Base-by-base conservation (phyloP, 2,329 filamentous ascomycete genomes). In the Phaeoacremonium minimum region DNA sequence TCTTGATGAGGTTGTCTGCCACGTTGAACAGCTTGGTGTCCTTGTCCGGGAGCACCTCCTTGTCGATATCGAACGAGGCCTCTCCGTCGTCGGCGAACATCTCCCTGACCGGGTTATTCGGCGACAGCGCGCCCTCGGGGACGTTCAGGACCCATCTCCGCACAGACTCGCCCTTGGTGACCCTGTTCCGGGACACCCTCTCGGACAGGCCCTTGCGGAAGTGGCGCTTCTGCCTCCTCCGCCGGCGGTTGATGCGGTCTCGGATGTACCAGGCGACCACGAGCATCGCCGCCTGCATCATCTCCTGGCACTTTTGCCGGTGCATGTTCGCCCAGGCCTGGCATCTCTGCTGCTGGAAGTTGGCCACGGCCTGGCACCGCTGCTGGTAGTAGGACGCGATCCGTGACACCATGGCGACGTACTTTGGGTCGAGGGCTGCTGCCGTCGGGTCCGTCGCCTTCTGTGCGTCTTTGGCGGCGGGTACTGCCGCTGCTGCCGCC, bases 181-280 rank as follows among this genome's bases (percentile, higher is more conserved):
- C 30, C 17, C 35, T 28, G 13, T 38, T 43, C 28, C 49, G 49
- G 13, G 49, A 46, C 31, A 51, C 53, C 43, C 54, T 54, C 37
- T 57, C 54, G 32, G 51, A 52, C 37, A 71, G 52, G 11, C 61
- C 64, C 7, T 56, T 53, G 35, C 57, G 56, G 46, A 71, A 71
- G 14, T 52, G 49, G 14, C 61, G 57, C 55, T 62, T 67, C 47
- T 63, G 55, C 35, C 60, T 53, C 45, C 55, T 57, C 30, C 66
- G 57, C 18, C 66, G 57, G 19, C 67, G 59, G 40, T 61, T 55
- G 45, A 71, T 67, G 19, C 66, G 63, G 45, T 71, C 67, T 30
- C 67, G 61, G 30, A 69, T 61, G 45, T 71, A 70, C 67, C 67
- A 71, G 11, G 67, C 67, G 19, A 71, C 65, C 4, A 71, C 63